phyloP scores from a whole-genome alignment of 495 filamentous ascomycete species.

The Annulohypoxylon moriforme region DNA sequence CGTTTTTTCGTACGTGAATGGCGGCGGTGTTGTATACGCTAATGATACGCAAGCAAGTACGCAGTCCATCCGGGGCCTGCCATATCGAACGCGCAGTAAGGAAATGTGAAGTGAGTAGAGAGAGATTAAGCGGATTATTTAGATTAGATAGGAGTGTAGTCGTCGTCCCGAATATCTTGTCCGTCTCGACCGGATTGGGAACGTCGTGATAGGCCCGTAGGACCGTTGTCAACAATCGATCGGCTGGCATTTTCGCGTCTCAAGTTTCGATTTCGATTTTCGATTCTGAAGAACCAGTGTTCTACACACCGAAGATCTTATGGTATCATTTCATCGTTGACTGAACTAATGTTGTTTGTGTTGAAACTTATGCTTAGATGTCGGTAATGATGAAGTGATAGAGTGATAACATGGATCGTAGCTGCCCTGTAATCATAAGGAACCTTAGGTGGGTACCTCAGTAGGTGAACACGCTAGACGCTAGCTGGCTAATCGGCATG shows the following conservation, averaged over 20 bases:
- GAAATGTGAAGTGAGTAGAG: slow-evolving; percentile 89
- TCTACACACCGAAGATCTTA: neutral
- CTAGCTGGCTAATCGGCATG: neutral
- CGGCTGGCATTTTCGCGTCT: slow-evolving; percentile 56
- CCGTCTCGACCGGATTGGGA: slow-evolving; percentile 60
- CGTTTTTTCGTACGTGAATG: slow-evolving; percentile 68
- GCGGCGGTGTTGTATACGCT: slow-evolving; percentile 90
- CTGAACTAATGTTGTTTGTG: neutral
- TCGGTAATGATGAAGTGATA: neutral
- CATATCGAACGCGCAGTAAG: slow-evolving; percentile 89
- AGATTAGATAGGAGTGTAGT: slow-evolving; percentile 84
- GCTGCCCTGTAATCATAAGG: slow-evolving; percentile 9
- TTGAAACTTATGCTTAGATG: neutral
- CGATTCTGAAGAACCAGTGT: neutral
- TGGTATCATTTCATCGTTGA: neutral
- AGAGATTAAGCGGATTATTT: slow-evolving; percentile 89
- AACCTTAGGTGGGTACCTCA: neutral
- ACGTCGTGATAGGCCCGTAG: slow-evolving; percentile 62
- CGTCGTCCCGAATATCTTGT: slow-evolving; percentile 79
- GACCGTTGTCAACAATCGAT: slow-evolving; percentile 63
- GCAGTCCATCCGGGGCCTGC: slow-evolving; percentile 76
- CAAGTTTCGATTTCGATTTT: neutral
- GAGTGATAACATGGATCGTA: neutral
- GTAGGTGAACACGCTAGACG: slow-evolving; percentile 3
- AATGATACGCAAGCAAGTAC: slow-evolving; percentile 78